Evolutionary conservation across 2,329 filamentous ascomycete genomes (phyloP), one percentile per base, ranked within the genome.

Genomic region (Byssochlamys sp.): DNA sequence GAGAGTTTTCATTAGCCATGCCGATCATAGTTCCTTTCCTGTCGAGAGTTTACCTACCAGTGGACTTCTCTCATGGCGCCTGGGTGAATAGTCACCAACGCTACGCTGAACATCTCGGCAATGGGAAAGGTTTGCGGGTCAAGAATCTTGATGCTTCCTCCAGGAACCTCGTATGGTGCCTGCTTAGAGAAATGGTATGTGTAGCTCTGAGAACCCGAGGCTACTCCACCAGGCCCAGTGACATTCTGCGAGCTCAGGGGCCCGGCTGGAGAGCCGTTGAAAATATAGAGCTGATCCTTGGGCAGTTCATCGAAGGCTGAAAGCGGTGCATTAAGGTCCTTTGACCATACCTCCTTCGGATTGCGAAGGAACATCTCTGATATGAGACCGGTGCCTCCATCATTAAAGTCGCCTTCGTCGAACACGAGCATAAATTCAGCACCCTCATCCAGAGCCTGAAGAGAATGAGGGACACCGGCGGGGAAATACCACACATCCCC

Each of bases 1-100:
- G 3, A 39, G 27, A 12, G 75, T 78, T 0, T 75, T 77, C 1
- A 80, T 80, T 70, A 31, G 29, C 29, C 7, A 31, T 31, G 29
- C 29, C 4, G 29, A 31, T 10, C 5, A 31, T 7, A 2, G 7
- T 31, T 31, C 29, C 29, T 10, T 31, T 31, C 11, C 29, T 10
- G 4, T 10, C 5, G 11, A 31, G 4, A 9, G 29, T 31, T 31
- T 31, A 31, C 29, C 2, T 86, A 83, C 83, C 83, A 86, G 71
- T 86, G 83, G 50, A 86, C 72, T 65, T 86, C 83, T 25, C 84
- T 78, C 80, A 86, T 82, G 1, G 82, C 83, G n/a, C 83, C 83
- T 0, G 83, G 82, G 62, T 83, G 73, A 31, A 85, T 72, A 1
- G 78, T 81, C 9, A 85, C 80, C 1, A 85, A 73, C 0, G 81